Evolutionary conservation across 139 green algal species (phyloP).

Genomic region (Chlorella sp.): DNA sequence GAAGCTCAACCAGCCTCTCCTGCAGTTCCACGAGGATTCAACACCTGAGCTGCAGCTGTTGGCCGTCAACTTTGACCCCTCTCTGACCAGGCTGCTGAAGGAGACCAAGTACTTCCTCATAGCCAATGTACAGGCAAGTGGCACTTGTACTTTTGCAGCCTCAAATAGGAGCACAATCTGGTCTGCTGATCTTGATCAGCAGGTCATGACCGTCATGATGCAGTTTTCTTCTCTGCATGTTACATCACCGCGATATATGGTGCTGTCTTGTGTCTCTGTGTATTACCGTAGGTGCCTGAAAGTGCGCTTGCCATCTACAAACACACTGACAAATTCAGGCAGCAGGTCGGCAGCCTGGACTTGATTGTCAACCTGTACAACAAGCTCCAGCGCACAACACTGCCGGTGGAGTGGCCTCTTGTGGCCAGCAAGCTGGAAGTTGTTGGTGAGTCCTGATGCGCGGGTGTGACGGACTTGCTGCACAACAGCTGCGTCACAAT

Average conservation of each 20-base stretch:
- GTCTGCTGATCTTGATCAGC: no score
- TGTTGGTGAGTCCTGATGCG: no score
- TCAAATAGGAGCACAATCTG: no score
- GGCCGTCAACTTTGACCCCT: conserved; percentile 86
- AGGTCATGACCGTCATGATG: no score
- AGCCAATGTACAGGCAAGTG: conserved; percentile 48
- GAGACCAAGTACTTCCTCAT: conserved; percentile 89
- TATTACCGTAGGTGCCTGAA: conserved; percentile 32
- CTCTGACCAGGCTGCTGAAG: conserved; percentile 74
- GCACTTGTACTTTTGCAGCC: no score
- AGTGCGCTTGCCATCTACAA: conserved; percentile 44
- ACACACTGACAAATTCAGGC: conserved; percentile 59
- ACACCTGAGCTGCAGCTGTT: no score
- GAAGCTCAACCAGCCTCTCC: conserved; percentile 79
- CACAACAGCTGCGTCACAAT: no score
- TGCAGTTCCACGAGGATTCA: conserved; percentile 27
- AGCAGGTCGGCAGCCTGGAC: conserved; percentile 76
- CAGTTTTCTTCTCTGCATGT: no score
- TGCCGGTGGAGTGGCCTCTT: conserved; percentile 77
- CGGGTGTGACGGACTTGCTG: no score
- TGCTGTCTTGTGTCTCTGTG: no score
- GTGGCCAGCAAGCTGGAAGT: conserved; percentile 67
- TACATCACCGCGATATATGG: no score
- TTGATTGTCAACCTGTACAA: conserved; percentile 77
- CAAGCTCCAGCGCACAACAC: conserved; percentile 64